A percentile compares a stretch with the other conserved stretches of the same genome.
Evolutionary conservation across 2,329 filamentous ascomycete species (phyloP).

Genomic region (Calycina herbarum): DNA sequence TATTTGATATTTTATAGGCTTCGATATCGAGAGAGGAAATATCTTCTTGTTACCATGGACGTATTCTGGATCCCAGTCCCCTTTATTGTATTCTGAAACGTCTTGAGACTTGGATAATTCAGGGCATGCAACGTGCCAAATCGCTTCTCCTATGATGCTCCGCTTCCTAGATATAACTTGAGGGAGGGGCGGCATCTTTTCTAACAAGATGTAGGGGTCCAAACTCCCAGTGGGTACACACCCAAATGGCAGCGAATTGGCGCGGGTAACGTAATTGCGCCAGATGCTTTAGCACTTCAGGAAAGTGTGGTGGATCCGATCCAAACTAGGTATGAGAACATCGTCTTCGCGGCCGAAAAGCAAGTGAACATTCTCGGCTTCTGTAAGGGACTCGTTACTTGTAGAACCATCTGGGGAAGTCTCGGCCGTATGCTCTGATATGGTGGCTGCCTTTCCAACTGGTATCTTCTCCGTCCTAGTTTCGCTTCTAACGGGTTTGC

Average conservation of each 20-base stretch:
- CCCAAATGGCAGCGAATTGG: background rate
- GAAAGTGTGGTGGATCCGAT: constrained; percentile 9
- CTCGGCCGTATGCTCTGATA: background rate
- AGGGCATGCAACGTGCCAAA: constrained; percentile 8
- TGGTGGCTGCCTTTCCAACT: constrained; percentile 1
- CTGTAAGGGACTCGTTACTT: constrained; percentile 1
- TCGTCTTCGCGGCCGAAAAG: background rate
- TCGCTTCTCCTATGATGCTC: constrained; percentile 5
- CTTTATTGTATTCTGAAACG: background rate
- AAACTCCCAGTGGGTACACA: background rate
- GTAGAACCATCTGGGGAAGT: constrained; percentile 6
- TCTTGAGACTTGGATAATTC: constrained; percentile 3
- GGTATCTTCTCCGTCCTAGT: constrained; percentile 4
- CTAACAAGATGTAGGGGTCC: constrained; percentile 5
- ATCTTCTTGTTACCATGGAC: constrained; percentile 13
- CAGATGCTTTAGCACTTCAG: constrained; percentile 2
- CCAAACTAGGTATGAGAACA: constrained; percentile 9
- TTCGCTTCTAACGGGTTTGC: constrained; percentile 10
- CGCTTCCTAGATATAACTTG: background rate
- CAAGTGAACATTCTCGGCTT: background rate
- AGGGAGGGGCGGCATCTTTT: constrained; percentile 7
- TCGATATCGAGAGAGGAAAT: constrained; percentile 14
- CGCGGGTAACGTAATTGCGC: background rate
- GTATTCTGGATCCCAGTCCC: constrained; percentile 10
- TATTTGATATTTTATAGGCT: constrained; percentile 12